Percentiles rank a stretch among this genome's conserved stretches.
Conservation (phyloP, 2,329 filamentous ascomycete genomes). For the Fusarium agapanthi region DNA sequence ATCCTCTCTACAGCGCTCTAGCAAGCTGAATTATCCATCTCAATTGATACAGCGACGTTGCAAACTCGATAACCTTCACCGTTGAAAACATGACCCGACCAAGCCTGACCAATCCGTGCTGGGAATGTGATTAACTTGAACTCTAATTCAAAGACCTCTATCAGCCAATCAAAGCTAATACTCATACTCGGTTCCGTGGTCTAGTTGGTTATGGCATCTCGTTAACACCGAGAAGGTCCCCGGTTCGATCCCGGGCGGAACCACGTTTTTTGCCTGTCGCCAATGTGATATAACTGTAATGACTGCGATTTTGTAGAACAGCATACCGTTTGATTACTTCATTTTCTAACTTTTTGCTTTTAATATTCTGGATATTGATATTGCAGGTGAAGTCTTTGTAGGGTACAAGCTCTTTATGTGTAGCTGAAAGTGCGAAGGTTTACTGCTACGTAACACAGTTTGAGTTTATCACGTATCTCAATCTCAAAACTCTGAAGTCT, state of each 20-base stretch:
- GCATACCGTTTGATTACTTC: fast-evolving
- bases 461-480: background rate
- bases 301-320: fast-evolving
- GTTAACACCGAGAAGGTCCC: background rate
- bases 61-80: background rate
- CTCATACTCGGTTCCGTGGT: background rate
- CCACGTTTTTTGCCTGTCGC: background rate
- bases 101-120: background rate
- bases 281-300: background rate
- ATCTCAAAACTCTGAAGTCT: fast-evolving
- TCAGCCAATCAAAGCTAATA: background rate
- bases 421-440: fast-evolving
- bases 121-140: fast-evolving
- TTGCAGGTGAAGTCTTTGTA: fast-evolving
- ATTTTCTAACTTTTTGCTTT: fast-evolving
- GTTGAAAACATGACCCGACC: background rate
- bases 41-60: background rate
- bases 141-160: fast-evolving
- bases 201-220: constrained; percentile 4
- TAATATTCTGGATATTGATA: fast-evolving
- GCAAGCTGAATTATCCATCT: background rate
- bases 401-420: fast-evolving
- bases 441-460: fast-evolving
- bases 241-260: background rate
- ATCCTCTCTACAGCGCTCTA: background rate